phyloP scores from a whole-genome alignment of 768 basidiomycete genomes.

The Lyophyllum shimeji region DNA sequence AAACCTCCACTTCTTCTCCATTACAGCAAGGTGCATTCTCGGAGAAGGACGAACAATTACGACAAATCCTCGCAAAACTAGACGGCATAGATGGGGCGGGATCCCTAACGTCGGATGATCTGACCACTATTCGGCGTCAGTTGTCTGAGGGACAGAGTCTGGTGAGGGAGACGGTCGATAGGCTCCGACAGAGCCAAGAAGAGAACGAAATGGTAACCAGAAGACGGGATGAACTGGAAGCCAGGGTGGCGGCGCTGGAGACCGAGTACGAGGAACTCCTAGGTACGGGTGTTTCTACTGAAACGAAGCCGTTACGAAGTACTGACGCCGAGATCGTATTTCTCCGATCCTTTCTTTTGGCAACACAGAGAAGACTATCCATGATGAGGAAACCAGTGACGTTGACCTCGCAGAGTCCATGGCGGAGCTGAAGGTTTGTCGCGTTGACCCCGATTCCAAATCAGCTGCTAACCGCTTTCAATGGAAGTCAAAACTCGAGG shows the following conservation, averaged over 20 bases:
- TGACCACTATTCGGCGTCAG: slow-evolving; percentile 82
- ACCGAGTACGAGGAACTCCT: slow-evolving; percentile 96
- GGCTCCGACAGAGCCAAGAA: slow-evolving; percentile 86
- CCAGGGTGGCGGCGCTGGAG: slow-evolving; percentile 76
- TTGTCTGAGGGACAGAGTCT: slow-evolving; percentile 86
- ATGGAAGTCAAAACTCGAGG: slow-evolving; percentile 84
- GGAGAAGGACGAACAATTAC: slow-evolving; percentile 93
- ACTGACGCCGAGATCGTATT: slow-evolving; percentile 13
- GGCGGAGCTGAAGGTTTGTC: slow-evolving; percentile 81
- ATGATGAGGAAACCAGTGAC: slow-evolving; percentile 84
- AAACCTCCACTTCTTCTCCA: neutral
- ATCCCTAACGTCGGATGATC: slow-evolving; percentile 70
- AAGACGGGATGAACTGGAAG: slow-evolving; percentile 86
- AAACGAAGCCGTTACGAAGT: slow-evolving; percentile 8
- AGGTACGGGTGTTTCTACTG: slow-evolving; percentile 49
- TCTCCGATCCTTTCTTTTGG: slow-evolving; percentile 3
- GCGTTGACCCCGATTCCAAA: too few relatives aligned
- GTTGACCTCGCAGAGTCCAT: slow-evolving; percentile 83
- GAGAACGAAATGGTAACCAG: slow-evolving; percentile 85
- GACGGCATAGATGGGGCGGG: slow-evolving; percentile 75
- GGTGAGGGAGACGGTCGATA: slow-evolving; percentile 86
- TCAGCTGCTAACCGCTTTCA: slow-evolving; percentile 11
- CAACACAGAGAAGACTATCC: slow-evolving; percentile 81
- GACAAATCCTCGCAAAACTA: slow-evolving; percentile 79
- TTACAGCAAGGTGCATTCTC: slow-evolving; percentile 87